Evolutionary conservation across 148 eudicot genomes (phyloP), one percentile per base, ranked within the genome.

Genomic region (Vaccinium corymbosum): DNA sequence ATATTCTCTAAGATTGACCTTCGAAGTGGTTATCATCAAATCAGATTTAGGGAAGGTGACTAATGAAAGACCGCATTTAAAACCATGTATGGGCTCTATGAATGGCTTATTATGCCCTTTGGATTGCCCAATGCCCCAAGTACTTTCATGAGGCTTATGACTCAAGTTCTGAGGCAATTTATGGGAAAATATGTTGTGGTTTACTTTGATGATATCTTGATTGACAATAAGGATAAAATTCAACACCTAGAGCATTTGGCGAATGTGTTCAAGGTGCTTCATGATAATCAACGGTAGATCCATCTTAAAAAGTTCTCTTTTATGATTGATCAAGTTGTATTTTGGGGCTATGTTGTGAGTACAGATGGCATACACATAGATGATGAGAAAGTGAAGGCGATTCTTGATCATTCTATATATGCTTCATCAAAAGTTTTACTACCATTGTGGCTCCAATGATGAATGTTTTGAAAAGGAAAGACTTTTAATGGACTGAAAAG

Each of bases 111-210:
- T 3, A 32, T 71, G 56, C 56, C 14, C 9, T 11, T 52, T 52
- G 56, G 56, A 11, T 12, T 77, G 3, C 10, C 38, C 19, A 78
- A 52, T 25, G 35, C 59, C 5, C 38, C 59, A 22, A 78, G 27
- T 53, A 78, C 35, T 12, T 78, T 78, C 10, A 77, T 20, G 80
- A 77, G 80, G 25, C 49, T 13, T 14, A 73, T 73, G 76, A 35
- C n/a, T 73, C 19, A 73, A 29, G 76, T 73, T 35, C 16, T 73
- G 25, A 73, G 17, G 49, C 15, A 38, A 10, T 25, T 66, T 25
- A 22, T 66, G 25, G 35, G 4, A 49, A 2, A 9, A 12, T 53
- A 53, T 53, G 56, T 53, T 0, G 15, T 53, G 3, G 3, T 53
- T 53, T 53, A 53, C 13, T 53, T 53, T 11, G 56, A 53, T 11